These are phyloP conservation scores for Ophiocordyceps camponoti-leonardi DNA, from an alignment of 2,329 filamentous ascomycete species.

Conservation along the genomic window DNA sequence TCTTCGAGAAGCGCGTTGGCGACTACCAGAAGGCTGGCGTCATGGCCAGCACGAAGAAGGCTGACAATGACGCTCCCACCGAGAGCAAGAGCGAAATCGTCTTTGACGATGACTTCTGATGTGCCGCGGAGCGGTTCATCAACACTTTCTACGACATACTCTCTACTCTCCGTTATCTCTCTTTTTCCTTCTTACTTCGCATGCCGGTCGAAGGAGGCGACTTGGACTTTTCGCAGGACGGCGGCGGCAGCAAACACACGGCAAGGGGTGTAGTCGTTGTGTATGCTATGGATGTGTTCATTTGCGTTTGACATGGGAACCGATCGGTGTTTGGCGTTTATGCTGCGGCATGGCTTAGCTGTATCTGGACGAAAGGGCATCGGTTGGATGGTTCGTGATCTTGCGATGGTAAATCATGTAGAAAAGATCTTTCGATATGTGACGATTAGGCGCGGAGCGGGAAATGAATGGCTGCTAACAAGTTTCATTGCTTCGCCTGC, in stretches of 20 bases:
- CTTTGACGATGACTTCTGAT: constrained; percentile 94
- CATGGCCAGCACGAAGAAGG: constrained; percentile 79
- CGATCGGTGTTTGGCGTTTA: background rate
- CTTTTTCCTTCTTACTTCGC: background rate
- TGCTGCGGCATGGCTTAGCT: constrained; percentile 1
- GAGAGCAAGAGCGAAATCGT: constrained; percentile 47
- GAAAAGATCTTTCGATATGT: background rate
- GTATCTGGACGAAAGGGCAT: background rate
- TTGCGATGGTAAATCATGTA: background rate
- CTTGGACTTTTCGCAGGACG: background rate
- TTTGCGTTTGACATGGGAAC: background rate
- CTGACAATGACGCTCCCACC: constrained; percentile 22
- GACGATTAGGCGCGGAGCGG: background rate
- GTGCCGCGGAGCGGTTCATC: background rate
- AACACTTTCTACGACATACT: background rate
- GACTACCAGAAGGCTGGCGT: constrained; percentile 99
- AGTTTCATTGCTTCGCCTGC: background rate
- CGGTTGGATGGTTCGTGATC: constrained; percentile 6
- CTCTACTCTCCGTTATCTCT: background rate
- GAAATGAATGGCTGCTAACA: background rate
- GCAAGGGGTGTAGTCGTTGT: background rate
- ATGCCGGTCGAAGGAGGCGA: background rate
- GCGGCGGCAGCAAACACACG: background rate
- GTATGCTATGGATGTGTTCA: background rate
- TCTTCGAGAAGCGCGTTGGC: constrained; percentile 99